phyloP scores from a whole-genome alignment of 768 basidiomycete species.

The Rhizopogon rudus region DNA sequence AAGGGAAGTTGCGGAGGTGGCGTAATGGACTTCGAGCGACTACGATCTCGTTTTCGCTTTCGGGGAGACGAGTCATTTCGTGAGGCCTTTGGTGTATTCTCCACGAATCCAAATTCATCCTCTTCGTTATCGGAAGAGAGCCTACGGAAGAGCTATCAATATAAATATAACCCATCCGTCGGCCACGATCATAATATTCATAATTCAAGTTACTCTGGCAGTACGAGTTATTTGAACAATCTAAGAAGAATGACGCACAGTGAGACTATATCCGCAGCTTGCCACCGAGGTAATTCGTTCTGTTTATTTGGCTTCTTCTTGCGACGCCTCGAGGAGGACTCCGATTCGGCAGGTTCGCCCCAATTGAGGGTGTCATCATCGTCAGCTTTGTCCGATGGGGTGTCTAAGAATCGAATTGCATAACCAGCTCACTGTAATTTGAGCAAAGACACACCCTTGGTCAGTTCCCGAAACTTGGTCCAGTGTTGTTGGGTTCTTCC shows the following conservation, averaged over 20 bases:
- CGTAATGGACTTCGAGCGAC: slow-evolving; percentile 69
- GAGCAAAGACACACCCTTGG: slow-evolving; percentile 39
- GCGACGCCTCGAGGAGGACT: slow-evolving; percentile 28
- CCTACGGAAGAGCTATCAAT: slow-evolving; percentile 13
- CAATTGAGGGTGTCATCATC: slow-evolving; percentile 17
- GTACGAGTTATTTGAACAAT: not conserved
- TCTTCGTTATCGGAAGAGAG: slow-evolving; percentile 42
- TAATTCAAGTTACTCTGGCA: not conserved
- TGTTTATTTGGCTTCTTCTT: slow-evolving; percentile 32
- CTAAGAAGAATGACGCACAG: slow-evolving; percentile 32
- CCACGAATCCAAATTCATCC: slow-evolving; percentile 37
- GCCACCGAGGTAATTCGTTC: slow-evolving; percentile 36
- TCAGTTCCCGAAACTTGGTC: slow-evolving; percentile 52
- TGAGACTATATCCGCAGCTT: slow-evolving; percentile 30
- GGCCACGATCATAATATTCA: not conserved
- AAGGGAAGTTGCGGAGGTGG: slow-evolving; percentile 63
- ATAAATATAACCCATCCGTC: not conserved
- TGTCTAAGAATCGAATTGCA: slow-evolving; percentile 12
- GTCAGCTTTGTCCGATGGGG: slow-evolving; percentile 12
- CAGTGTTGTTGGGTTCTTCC: slow-evolving; percentile 52
- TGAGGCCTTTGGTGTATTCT: slow-evolving; percentile 22
- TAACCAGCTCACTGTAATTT: not conserved
- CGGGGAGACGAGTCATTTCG: slow-evolving; percentile 20
- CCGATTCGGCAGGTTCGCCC: slow-evolving; percentile 5
- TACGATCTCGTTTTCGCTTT: slow-evolving; percentile 44